Evolutionary conservation across 192 early-diverging fungal species (phyloP), one percentile per base, ranked within the genome.

Genomic region (Coemansia sp.): DNA sequence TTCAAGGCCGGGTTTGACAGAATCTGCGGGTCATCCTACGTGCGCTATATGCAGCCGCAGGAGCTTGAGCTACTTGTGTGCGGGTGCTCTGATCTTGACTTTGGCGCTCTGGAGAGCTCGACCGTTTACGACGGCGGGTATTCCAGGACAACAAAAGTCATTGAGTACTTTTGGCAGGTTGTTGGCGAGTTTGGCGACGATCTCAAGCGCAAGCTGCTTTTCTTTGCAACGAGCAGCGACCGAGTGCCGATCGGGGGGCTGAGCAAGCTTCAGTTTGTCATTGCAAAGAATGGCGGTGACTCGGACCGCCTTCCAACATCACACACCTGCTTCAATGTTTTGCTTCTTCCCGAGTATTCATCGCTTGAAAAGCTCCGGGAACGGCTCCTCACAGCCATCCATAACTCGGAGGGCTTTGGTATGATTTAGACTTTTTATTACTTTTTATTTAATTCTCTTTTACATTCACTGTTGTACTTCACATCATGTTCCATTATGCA

Each of bases 261-360:
- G 13, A 86, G 90, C 48, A 92, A 94, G 63, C 65, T 96, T 56
- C 87, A 91, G 51, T 94, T 96, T 83, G 88, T 94, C 2, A 90
- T 95, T 69, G 89, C 91, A 15, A 90, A 91, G 74, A 94, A 94
- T 46, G 93, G 93, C 16, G 88, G 86, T 8, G 93, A 95, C 71
- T 89, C 89, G 39, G 91, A 91, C 75, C 89, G 95, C 26, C 72
- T 98, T 51, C 95, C 95, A 11, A 94, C 94, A 4, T 91, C 95
- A 7, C 94, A 96, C 66, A 98, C 95, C 0, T 98, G 95, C 77
- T 96, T 92, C 70, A 96, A 96, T 75, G 91, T 92, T 10, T 78
- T 98, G 47, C 86, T 95, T 60, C 78, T 98, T 5, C 91, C 88
- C 41, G 93, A 94, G 42, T 97, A 97, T 71, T 76, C 87, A 7